A percentile compares a stretch with the other conserved stretches of the same genome.
Evolutionary conservation across 73 alveolate genomes (phyloP).

Genomic region (Tetrahymena malaccensis): DNA sequence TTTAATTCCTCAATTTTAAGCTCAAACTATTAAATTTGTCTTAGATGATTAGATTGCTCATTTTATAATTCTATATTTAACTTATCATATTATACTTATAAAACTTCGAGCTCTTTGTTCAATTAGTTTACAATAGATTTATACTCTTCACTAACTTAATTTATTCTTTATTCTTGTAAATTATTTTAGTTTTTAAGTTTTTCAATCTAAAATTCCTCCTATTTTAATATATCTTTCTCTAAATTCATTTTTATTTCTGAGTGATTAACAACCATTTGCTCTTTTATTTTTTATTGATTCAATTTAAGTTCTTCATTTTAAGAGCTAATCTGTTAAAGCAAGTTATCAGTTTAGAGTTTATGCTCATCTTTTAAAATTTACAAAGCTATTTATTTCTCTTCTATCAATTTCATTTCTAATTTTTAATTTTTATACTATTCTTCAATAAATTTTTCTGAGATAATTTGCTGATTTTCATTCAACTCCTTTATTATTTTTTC

Average conservation of each 20-base stretch:
- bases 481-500: not conserved
- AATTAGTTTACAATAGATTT: too few species aligned
- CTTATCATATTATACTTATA: too few species aligned
- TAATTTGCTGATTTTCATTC: too few species aligned
- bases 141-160: not conserved
- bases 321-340: not conserved
- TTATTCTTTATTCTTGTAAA: not conserved
- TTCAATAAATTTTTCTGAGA: not conserved
- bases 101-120: not conserved
- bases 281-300: not conserved
- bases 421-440: not conserved
- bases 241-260: too few species aligned
- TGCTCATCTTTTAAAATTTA: not conserved
- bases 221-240: not conserved
- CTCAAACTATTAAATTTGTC: too few species aligned
- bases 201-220: not conserved
- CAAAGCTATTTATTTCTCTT: not conserved
- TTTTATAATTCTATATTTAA: not conserved
- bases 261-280: too few species aligned
- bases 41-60: too few species aligned
- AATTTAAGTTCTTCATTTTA: not conserved
- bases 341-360: not conserved
- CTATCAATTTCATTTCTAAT: not conserved
- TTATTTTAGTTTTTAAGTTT: too few species aligned
- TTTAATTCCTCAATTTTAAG: not conserved